Evolutionary conservation across 2,329 filamentous ascomycete species (phyloP).

Genomic region (Xylaria digitata): DNA sequence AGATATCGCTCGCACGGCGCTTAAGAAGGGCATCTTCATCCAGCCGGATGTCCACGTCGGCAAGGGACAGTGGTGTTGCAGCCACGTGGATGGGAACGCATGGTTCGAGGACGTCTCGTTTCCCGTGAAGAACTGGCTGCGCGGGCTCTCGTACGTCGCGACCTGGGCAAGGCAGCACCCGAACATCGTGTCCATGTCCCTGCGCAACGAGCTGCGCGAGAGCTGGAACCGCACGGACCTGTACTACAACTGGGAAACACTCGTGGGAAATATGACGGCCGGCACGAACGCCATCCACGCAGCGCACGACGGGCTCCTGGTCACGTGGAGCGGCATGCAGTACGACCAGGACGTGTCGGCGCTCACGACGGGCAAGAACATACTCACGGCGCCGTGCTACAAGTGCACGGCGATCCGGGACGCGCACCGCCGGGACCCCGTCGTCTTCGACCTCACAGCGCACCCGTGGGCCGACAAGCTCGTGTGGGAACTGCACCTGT

Average conservation of each 20-base stretch:
- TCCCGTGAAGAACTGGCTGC: conserved; percentile 63
- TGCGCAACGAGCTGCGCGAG: conserved; percentile 57
- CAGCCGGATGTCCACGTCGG: conserved; percentile 57
- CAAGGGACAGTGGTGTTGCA: conserved; percentile 60
- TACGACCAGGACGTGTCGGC: conserved; percentile 60
- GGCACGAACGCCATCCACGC: conserved; percentile 57
- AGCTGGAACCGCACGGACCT: conserved; percentile 51
- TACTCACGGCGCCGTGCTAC: conserved; percentile 57
- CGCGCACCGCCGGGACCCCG: conserved; percentile 55
- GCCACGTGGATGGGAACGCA: conserved; percentile 60
- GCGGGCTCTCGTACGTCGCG: conserved; percentile 64
- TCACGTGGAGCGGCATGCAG: conserved; percentile 62
- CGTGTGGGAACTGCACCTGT: conserved; percentile 60
- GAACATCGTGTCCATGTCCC: conserved; percentile 55
- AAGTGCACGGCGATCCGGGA: conserved; percentile 56
- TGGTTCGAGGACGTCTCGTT: conserved; percentile 69
- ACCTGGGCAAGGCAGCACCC: conserved; percentile 56
- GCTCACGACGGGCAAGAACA: conserved; percentile 55
- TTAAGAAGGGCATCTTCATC: conserved; percentile 52
- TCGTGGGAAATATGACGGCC: conserved; percentile 58
- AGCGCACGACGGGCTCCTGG: conserved; percentile 58
- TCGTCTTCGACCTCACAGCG: conserved; percentile 57
- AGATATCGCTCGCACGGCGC: conserved; percentile 51
- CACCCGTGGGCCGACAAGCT: conserved; percentile 62
- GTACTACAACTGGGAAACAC: conserved; percentile 59